These are phyloP conservation scores for Geoglossum glabrum DNA, from an alignment of 495 filamentous ascomycete species.

Conservation along the genomic window DNA sequence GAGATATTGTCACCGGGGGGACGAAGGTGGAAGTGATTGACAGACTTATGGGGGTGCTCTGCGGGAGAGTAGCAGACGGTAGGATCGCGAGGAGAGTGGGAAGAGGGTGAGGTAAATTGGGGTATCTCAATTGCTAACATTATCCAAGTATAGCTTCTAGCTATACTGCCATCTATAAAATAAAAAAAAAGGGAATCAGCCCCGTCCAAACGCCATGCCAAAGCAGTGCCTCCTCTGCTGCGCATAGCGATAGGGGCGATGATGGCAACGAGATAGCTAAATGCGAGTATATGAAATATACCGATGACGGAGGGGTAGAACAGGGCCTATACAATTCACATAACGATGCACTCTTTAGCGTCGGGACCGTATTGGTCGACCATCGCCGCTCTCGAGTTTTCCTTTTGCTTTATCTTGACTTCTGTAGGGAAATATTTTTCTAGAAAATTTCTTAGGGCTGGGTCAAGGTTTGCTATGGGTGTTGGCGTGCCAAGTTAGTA, in stretches of 20 bases:
- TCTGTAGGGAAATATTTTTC: constrained; percentile 53
- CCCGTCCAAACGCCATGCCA: too few species aligned
- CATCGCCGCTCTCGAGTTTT: constrained; percentile 32
- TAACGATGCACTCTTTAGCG: constrained; percentile 22
- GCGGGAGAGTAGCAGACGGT: constrained; percentile 13
- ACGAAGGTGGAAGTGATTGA: constrained; percentile 13
- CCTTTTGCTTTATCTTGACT: constrained; percentile 38
- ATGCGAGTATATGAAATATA: too few species aligned
- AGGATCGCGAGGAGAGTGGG: constrained; percentile 12
- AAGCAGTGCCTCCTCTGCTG: too few species aligned
- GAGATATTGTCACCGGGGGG: constrained; percentile 13
- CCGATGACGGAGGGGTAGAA: too few species aligned
- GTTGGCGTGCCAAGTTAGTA: not conserved
- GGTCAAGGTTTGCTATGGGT: constrained; percentile 41
- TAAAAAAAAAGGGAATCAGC: too few species aligned
- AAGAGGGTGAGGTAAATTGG: not conserved
- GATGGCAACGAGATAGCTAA: too few species aligned
- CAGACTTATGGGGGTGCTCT: constrained; percentile 13
- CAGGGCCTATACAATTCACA: constrained; percentile 15
- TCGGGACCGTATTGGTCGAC: constrained; percentile 31
- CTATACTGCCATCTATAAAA: not conserved
- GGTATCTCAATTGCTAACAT: not conserved
- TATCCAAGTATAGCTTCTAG: too few species aligned
- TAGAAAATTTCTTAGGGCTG: constrained; percentile 34
- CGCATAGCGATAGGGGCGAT: too few species aligned